phyloP scores from a whole-genome alignment of 441 rosid genomes.

The Brassica hybrid region DNA sequence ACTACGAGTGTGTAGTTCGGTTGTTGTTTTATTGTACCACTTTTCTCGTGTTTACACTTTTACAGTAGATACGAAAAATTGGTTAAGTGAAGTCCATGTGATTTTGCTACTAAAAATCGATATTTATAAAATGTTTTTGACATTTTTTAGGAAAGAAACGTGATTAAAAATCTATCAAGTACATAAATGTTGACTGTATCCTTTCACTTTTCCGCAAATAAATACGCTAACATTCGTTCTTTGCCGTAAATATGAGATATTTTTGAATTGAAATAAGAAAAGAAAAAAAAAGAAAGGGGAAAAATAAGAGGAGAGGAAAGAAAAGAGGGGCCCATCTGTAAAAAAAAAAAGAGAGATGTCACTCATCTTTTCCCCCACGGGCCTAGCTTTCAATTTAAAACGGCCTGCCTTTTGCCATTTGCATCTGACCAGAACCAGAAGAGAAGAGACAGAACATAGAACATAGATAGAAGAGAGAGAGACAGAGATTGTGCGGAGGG shows the following conservation, averaged over 20 bases:
- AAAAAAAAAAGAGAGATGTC: background rate
- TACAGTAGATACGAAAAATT: background rate
- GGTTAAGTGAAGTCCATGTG: background rate
- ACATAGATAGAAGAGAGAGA: background rate
- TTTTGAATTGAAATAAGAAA: background rate
- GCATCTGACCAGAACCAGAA: slow-evolving; percentile 12
- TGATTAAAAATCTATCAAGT: background rate
- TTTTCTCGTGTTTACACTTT: background rate
- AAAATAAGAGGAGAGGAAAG: background rate
- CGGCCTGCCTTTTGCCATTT: slow-evolving; percentile 2
- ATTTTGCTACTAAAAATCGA: background rate
- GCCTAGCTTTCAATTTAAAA: slow-evolving; percentile 15
- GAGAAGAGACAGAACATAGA: background rate
- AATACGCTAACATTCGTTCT: no score
- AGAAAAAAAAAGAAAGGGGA: background rate
- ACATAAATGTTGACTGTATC: background rate
- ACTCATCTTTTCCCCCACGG: background rate
- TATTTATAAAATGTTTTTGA: background rate
- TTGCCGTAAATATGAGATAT: background rate
- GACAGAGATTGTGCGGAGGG: background rate
- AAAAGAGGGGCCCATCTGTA: slow-evolving; percentile 1
- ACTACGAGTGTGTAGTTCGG: background rate
- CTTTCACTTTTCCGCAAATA: no score
- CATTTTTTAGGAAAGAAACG: background rate
- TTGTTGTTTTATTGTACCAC: background rate